Evolutionary conservation across 257 asterid genomes (phyloP).

Genomic region (Solanum sejunctum): DNA sequence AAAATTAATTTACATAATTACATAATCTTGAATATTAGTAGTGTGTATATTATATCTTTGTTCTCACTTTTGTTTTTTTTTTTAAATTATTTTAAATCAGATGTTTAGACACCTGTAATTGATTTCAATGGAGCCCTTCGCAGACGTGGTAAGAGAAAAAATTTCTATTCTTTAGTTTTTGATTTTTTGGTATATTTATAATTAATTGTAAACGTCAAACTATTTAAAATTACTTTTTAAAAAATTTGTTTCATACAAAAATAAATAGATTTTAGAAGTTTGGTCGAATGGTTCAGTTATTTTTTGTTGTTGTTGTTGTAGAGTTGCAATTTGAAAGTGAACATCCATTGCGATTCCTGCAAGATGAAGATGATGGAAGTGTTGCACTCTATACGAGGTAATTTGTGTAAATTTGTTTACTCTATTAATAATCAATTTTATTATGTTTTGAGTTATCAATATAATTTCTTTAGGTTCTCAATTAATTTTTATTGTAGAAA

Average conservation of each 20-base stretch:
- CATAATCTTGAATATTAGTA: not conserved
- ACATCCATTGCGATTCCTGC: slow-evolving; percentile 37
- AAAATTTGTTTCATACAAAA: not conserved
- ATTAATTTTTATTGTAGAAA: not conserved
- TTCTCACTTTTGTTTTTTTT: not conserved
- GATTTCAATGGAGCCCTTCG: not conserved
- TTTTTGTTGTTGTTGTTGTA: not conserved
- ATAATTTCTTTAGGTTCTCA: not conserved
- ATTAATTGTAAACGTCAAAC: not conserved
- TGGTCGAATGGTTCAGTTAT: not conserved
- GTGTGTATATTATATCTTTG: not conserved
- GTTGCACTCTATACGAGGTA: slow-evolving; percentile 39
- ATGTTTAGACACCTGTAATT: not conserved
- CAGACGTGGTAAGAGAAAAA: not conserved
- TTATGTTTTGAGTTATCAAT: not conserved
- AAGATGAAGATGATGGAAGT: slow-evolving; percentile 27
- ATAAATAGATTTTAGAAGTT: not conserved
- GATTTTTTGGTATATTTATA: not conserved
- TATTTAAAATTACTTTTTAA: not conserved
- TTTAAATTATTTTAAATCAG: not conserved
- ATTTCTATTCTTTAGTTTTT: not conserved
- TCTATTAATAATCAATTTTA: not conserved
- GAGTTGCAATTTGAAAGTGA: slow-evolving; percentile 39
- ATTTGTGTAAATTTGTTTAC: not conserved
- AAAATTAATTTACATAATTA: not conserved